A percentile compares a stretch with the other conserved stretches of the same genome.
These are phyloP conservation scores for Erodium trifolium DNA, from an alignment of 441 rosid genomes.

Conservation along the genomic window DNA sequence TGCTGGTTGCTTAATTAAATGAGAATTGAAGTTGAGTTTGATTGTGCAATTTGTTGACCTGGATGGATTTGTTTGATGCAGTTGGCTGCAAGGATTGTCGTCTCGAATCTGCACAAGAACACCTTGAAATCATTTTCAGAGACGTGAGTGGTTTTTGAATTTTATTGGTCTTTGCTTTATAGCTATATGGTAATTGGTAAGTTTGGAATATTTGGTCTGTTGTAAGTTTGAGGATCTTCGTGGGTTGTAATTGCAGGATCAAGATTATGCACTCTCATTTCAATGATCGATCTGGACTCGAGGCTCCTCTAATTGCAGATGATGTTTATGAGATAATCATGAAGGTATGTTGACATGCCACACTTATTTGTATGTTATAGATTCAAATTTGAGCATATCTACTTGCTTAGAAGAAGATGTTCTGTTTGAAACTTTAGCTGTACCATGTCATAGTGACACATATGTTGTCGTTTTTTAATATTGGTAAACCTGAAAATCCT, in stretches of 20 bases:
- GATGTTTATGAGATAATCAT: conserved; percentile 74
- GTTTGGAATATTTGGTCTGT: background rate
- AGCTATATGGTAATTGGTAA: background rate
- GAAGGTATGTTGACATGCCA: conserved; percentile 38
- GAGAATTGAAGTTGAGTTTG: background rate
- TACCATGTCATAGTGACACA: background rate
- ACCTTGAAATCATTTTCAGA: conserved; percentile 78
- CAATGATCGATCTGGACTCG: conserved; percentile 55
- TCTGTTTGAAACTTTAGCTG: background rate
- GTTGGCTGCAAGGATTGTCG: conserved; percentile 91
- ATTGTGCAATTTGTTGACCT: no score
- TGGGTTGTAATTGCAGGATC: conserved; percentile 35
- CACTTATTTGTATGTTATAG: background rate
- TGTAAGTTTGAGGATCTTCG: no score
- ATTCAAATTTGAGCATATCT: background rate
- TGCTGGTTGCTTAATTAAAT: no score
- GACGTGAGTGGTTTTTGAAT: conserved; percentile 44
- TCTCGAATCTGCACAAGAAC: conserved; percentile 83
- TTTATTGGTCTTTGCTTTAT: background rate
- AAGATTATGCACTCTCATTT: conserved; percentile 68
- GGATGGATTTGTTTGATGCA: conserved; percentile 25
- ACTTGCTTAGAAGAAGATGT: background rate
- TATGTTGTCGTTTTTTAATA: background rate
- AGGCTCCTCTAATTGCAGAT: conserved; percentile 75
- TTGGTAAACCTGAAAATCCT: background rate